Evolutionary conservation across 2,329 filamentous ascomycete genomes (phyloP).

Genomic region (Hypoxylon sp.): DNA sequence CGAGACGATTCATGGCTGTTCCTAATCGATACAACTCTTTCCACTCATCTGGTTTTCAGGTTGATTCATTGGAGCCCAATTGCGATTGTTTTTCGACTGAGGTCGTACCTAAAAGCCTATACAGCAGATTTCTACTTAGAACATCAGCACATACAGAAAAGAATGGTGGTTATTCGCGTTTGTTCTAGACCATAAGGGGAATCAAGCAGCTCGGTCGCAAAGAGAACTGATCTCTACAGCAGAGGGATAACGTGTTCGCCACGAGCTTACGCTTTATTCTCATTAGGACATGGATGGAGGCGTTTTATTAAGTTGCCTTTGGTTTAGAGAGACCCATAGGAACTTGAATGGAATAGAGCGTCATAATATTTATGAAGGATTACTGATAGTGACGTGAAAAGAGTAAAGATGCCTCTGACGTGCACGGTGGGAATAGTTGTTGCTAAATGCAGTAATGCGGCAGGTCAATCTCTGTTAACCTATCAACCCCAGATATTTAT

Average conservation of each 20-base stretch:
- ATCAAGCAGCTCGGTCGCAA: conserved; percentile 17
- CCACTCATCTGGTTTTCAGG: conserved; percentile 30
- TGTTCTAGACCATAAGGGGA: conserved; percentile 22
- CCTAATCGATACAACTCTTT: conserved; percentile 39
- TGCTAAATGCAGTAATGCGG: conserved; percentile 24
- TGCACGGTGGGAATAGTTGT: neutral
- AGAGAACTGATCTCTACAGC: conserved; percentile 5
- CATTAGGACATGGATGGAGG: conserved; percentile 23
- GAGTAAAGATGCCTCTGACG: neutral
- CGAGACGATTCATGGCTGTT: conserved; percentile 51
- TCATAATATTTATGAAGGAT: conserved; percentile 31
- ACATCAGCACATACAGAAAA: conserved; percentile 31
- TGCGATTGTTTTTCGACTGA: conserved; percentile 13
- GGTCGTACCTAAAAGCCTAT: conserved; percentile 22
- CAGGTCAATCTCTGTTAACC: conserved; percentile 2
- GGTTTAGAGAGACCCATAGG: conserved; percentile 38
- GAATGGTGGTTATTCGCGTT: conserved; percentile 36
- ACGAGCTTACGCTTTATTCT: conserved; percentile 27
- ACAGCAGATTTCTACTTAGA: conserved; percentile 30
- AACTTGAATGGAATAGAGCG: conserved; percentile 39
- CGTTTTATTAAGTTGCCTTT: conserved; percentile 34
- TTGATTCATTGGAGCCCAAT: conserved; percentile 18
- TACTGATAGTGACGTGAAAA: neutral
- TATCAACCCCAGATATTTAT: conserved; percentile 36
- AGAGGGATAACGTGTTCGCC: conserved; percentile 18